Percentiles rank a stretch among this genome's conserved stretches.
phyloP scores from a whole-genome alignment of 345 rosid genomes.

The Pugionium cornutum region DNA sequence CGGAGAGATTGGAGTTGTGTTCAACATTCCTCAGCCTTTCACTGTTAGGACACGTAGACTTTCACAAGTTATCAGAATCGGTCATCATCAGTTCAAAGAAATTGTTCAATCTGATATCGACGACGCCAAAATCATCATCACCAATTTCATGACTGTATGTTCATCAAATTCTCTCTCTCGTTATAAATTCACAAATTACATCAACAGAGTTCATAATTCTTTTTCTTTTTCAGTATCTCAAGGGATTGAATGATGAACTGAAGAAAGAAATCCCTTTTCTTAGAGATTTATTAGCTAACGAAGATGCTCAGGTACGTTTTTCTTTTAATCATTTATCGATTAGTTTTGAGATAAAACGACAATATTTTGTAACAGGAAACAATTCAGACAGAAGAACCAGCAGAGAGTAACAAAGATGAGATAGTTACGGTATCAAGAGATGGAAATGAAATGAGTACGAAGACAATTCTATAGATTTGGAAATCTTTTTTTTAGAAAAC shows the following conservation, averaged over 20 bases:
- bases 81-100: slow-evolving; percentile 84
- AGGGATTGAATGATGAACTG: slow-evolving; percentile 55
- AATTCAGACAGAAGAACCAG: slow-evolving; percentile 46
- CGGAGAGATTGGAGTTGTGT: slow-evolving; percentile 90
- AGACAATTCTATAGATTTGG: slow-evolving; percentile 1
- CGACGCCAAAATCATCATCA: slow-evolving; percentile 67
- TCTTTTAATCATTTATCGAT: too few relatives aligned
- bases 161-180: neutral
- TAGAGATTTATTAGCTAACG: slow-evolving; percentile 50
- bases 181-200: neutral
- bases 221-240: slow-evolving; percentile 53
- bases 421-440: slow-evolving; percentile 37
- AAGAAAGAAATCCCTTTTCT: slow-evolving; percentile 61
- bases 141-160: slow-evolving; percentile 50
- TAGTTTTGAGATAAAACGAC: slow-evolving; percentile 13
- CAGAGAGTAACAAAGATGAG: slow-evolving; percentile 36
- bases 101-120: slow-evolving; percentile 59
- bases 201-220: neutral
- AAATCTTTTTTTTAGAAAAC: too few relatives aligned
- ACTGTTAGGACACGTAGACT: slow-evolving; percentile 62
- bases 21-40: slow-evolving; percentile 88
- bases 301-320: slow-evolving; percentile 52
- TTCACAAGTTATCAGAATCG: slow-evolving; percentile 80
- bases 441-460: slow-evolving; percentile 56
- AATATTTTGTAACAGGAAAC: slow-evolving; percentile 46